These are phyloP conservation scores for Paraglomus occultum DNA, from an alignment of 192 early-diverging fungal genomes.

Conservation along the genomic window DNA sequence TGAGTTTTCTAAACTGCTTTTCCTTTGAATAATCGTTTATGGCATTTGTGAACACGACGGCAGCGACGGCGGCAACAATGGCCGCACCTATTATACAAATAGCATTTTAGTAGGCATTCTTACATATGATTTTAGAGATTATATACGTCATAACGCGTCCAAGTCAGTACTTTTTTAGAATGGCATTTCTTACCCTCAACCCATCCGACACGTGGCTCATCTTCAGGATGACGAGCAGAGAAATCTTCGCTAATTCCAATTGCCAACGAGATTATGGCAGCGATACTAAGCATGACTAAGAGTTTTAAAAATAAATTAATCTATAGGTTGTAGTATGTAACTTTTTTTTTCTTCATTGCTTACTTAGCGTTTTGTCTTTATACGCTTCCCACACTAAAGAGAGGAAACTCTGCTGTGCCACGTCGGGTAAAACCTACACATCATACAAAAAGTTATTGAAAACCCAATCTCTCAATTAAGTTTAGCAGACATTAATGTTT, in stretches of 20 bases:
- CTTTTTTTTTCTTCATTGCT: not conserved
- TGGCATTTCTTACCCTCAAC: constrained; percentile 44
- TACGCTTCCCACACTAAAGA: constrained; percentile 57
- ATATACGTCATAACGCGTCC: too few species aligned
- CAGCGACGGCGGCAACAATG: constrained; percentile 79
- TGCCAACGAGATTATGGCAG: constrained; percentile 76
- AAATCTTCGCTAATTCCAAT: constrained; percentile 86
- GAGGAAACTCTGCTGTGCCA: constrained; percentile 51
- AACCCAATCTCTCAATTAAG: too few species aligned
- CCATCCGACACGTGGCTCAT: constrained; percentile 78
- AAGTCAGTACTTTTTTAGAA: not conserved
- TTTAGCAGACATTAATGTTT: too few species aligned
- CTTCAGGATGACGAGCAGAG: constrained; percentile 56
- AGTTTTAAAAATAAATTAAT: constrained; percentile 2
- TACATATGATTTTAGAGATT: too few species aligned
- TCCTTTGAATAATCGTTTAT: constrained; percentile 93
- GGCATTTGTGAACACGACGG: constrained; percentile 87
- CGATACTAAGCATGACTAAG: constrained; percentile 82
- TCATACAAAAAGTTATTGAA: not conserved
- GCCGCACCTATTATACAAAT: constrained; percentile 56
- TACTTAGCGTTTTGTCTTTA: constrained; percentile 68
- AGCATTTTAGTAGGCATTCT: constrained; percentile 28
- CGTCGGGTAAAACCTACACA: constrained; percentile 53
- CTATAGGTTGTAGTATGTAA: not conserved
- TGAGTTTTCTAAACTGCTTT: constrained; percentile 82